Conservation (phyloP, 352 stramenopile species). For the Phytophthora sp. region DNA sequence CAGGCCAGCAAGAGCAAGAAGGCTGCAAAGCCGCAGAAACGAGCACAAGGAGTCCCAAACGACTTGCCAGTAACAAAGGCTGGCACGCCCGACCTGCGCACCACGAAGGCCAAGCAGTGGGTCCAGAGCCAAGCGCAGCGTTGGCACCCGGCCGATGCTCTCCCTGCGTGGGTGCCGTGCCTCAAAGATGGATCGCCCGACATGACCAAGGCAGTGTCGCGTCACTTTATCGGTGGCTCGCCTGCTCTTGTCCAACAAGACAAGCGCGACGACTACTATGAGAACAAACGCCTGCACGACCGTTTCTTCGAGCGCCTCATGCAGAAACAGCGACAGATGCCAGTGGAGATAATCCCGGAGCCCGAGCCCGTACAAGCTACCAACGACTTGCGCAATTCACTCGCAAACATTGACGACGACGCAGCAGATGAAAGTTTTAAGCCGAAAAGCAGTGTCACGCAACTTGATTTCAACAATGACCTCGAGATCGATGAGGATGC, state of each 20-base stretch:
- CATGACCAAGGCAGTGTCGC: slow-evolving; percentile 29
- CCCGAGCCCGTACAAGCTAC: slow-evolving; percentile 22
- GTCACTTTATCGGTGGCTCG: slow-evolving; percentile 30
- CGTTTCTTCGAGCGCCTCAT: slow-evolving; percentile 19
- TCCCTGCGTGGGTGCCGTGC: slow-evolving; percentile 29
- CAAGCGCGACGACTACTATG: slow-evolving; percentile 32
- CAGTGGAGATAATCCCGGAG: slow-evolving; percentile 18
- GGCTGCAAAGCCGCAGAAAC: slow-evolving; percentile 7
- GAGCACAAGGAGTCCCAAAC: slow-evolving; percentile 7
- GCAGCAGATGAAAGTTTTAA: slow-evolving; percentile 11
- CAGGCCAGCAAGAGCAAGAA: slow-evolving; percentile 1
- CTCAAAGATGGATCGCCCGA: slow-evolving; percentile 41
- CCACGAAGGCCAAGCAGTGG: slow-evolving; percentile 29
- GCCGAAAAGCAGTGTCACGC: slow-evolving; percentile 17
- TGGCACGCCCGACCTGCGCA: slow-evolving; percentile 31
- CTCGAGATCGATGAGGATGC: slow-evolving; percentile 20
- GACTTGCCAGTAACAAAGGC: slow-evolving; percentile 32
- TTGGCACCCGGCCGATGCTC: slow-evolving; percentile 26
- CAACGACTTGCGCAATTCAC: slow-evolving; percentile 15
- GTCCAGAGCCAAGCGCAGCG: slow-evolving; percentile 29
- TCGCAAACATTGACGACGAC: slow-evolving; percentile 14
- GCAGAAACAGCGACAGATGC: slow-evolving; percentile 13
- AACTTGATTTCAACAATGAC: slow-evolving; percentile 31
- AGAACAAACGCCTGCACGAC: slow-evolving; percentile 17
- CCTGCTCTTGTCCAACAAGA: slow-evolving; percentile 17